Evolutionary conservation across 768 basidiomycete genomes (phyloP).

Genomic region (Peribolospora kevripleyi): DNA sequence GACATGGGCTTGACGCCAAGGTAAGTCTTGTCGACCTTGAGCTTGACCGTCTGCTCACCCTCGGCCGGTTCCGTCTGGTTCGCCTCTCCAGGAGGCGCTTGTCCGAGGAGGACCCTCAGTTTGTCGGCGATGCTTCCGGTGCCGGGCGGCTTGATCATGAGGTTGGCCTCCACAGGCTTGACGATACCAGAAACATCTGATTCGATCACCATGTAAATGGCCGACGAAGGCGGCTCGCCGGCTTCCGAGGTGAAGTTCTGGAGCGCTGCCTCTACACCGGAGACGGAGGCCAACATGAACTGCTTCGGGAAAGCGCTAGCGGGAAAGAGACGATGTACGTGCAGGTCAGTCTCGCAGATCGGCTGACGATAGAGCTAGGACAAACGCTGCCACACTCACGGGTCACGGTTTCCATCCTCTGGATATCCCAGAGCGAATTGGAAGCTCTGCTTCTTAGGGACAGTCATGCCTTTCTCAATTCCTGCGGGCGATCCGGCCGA

Average conservation of each 20-base stretch:
- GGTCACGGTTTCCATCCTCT: background rate
- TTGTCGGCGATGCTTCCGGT: too few species aligned
- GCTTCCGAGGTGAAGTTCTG: background rate
- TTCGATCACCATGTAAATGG: too few species aligned
- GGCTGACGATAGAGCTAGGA: background rate
- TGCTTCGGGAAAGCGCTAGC: background rate
- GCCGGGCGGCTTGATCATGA: too few species aligned
- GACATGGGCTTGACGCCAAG: background rate
- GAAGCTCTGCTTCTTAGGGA: background rate
- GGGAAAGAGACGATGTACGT: background rate
- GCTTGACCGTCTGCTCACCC: constrained; percentile 1
- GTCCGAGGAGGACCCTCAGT: too few species aligned
- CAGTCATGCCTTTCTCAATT: background rate
- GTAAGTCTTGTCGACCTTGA: constrained; percentile 6
- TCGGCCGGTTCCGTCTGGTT: background rate
- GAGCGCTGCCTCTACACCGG: background rate
- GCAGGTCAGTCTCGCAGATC: background rate
- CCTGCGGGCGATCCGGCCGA: background rate
- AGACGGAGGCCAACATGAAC: background rate
- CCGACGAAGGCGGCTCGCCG: too few species aligned
- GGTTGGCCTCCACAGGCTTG: too few species aligned
- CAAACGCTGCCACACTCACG: background rate
- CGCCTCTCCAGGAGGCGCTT: too few species aligned
- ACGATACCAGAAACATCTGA: too few species aligned
- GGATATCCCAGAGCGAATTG: background rate